phyloP scores from a whole-genome alignment of 2,329 filamentous ascomycete species.

The Alternaria gaisen region DNA sequence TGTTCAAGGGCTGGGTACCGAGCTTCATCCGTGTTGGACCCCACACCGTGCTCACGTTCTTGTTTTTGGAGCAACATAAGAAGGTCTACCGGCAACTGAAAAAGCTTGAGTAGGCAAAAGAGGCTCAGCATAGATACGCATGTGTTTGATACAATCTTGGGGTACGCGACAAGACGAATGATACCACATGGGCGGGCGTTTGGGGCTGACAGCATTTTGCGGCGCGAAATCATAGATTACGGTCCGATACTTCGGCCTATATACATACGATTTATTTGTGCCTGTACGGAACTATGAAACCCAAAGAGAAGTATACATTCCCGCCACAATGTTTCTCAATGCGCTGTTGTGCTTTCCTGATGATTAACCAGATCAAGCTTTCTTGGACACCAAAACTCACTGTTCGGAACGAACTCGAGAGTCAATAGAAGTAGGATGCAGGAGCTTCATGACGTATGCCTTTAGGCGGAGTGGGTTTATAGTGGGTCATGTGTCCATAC shows the following conservation, averaged over 20 bases:
- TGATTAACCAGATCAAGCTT: not conserved
- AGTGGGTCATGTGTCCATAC: not conserved
- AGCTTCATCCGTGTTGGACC: conserved; percentile 72
- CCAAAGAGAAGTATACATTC: not conserved
- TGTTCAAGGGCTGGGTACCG: conserved; percentile 93
- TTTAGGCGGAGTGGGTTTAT: not conserved
- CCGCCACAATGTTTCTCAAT: not conserved
- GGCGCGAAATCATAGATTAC: conserved; percentile 3
- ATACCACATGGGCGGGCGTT: conserved; percentile 21
- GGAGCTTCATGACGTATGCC: not conserved
- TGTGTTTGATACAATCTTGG: not conserved
- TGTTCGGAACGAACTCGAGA: not conserved
- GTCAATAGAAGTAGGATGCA: not conserved
- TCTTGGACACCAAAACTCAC: not conserved
- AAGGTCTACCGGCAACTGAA: conserved; percentile 68
- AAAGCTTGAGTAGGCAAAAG: conserved; percentile 4
- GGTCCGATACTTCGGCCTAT: not conserved
- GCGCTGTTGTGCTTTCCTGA: not conserved
- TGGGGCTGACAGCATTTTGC: conserved; percentile 4
- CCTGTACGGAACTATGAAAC: not conserved
- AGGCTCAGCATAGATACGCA: not conserved
- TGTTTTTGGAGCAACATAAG: conserved; percentile 88
- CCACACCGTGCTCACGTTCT: conserved; percentile 86
- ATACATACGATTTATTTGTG: not conserved
- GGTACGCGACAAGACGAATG: conserved; percentile 5